Evolutionary conservation across 2,329 filamentous ascomycete species (phyloP).

Genomic region (Hymenoscyphus fructigenus): DNA sequence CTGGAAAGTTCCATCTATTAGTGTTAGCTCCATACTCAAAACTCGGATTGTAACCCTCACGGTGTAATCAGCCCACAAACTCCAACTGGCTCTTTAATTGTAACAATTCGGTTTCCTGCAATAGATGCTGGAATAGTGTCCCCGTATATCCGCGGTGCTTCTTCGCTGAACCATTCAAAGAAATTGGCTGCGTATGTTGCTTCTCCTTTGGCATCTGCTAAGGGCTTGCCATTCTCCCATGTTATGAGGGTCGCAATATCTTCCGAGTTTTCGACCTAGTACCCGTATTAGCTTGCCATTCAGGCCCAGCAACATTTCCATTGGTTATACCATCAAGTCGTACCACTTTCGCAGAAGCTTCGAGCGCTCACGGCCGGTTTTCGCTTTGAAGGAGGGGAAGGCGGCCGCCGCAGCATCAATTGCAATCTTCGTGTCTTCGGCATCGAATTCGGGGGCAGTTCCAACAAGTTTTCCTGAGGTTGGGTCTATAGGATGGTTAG

Average conservation of each 20-base stretch:
- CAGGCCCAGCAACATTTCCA: neutral
- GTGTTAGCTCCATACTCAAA: neutral
- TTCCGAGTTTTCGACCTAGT: slow-evolving; percentile 62
- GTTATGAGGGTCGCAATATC: slow-evolving; percentile 83
- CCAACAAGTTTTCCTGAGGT: slow-evolving; percentile 79
- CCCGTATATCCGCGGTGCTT: slow-evolving; percentile 72
- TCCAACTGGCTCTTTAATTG: slow-evolving; percentile 79
- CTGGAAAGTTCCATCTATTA: slow-evolving; percentile 78
- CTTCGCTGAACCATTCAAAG: slow-evolving; percentile 79
- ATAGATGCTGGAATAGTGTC: slow-evolving; percentile 71
- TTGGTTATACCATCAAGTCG: slow-evolving; percentile 61
- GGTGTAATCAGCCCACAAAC: slow-evolving; percentile 82
- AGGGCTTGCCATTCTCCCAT: slow-evolving; percentile 86
- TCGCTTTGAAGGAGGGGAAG: slow-evolving; percentile 67
- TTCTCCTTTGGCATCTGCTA: slow-evolving; percentile 72
- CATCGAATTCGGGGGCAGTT: slow-evolving; percentile 79
- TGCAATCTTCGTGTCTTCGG: slow-evolving; percentile 73
- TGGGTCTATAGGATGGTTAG: slow-evolving; percentile 59
- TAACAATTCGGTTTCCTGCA: slow-evolving; percentile 72
- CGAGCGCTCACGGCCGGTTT: slow-evolving; percentile 72
- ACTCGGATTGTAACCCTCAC: slow-evolving; percentile 22
- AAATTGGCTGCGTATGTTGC: slow-evolving; percentile 72
- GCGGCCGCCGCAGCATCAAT: slow-evolving; percentile 81
- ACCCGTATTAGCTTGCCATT: neutral
- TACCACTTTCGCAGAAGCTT: slow-evolving; percentile 79